A percentile compares a stretch with the other conserved stretches of the same genome.
Evolutionary conservation across 768 basidiomycete genomes (phyloP).

Genomic region (Holtermanniella nyarrowii): DNA sequence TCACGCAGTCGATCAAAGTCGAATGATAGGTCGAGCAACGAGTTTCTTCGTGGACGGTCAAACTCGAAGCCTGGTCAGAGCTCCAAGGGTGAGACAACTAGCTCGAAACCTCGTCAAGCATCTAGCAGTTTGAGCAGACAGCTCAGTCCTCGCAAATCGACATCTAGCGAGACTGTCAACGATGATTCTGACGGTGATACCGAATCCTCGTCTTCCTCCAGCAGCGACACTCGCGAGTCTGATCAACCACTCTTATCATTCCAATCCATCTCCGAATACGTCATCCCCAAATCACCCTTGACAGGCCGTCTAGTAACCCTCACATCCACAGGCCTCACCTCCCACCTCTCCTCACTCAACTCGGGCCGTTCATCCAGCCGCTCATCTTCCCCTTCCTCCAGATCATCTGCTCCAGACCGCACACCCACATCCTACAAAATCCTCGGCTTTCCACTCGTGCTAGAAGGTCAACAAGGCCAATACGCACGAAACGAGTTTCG

Average conservation of each 20-base stretch:
- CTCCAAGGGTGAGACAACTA: slow-evolving; percentile 40
- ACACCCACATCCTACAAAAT: slow-evolving; percentile 51
- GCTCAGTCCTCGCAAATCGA: background rate
- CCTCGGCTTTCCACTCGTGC: slow-evolving; percentile 79
- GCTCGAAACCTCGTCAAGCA: slow-evolving; percentile 40
- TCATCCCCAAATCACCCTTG: slow-evolving; percentile 75
- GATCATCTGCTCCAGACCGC: background rate
- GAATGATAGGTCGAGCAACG: slow-evolving; percentile 34
- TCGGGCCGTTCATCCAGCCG: background rate
- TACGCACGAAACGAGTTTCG: slow-evolving; percentile 82
- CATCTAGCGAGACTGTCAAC: background rate
- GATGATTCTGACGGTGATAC: background rate
- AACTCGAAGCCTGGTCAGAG: slow-evolving; percentile 28
- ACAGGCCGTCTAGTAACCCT: slow-evolving; percentile 84
- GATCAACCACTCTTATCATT: slow-evolving; percentile 55
- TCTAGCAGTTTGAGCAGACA: background rate
- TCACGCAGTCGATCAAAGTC: background rate
- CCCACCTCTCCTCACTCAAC: background rate
- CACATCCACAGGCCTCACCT: slow-evolving; percentile 48
- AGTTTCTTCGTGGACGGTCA: slow-evolving; percentile 24
- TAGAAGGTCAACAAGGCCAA: slow-evolving; percentile 47
- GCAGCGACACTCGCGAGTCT: background rate
- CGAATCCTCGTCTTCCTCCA: background rate
- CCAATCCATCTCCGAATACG: slow-evolving; percentile 80
- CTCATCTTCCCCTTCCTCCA: background rate